These are phyloP conservation scores for Pinus tabuliformis DNA, from an alignment of 75 land plant genomes.

Conservation along the genomic window DNA sequence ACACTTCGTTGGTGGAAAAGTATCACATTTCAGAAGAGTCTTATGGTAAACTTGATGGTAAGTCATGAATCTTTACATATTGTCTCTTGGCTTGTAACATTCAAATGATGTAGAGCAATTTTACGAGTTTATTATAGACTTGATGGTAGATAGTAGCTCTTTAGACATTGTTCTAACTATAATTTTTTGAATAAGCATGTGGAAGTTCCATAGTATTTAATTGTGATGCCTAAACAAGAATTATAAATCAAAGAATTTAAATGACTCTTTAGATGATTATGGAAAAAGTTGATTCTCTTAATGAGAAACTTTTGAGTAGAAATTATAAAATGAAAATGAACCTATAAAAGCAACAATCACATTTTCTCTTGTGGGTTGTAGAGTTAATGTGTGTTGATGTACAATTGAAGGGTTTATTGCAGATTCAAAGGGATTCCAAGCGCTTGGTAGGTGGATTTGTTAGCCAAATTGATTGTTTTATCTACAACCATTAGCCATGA, in stretches of 20 bases:
- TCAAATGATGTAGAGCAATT: neutral
- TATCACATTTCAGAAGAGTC: slow-evolving; percentile 88
- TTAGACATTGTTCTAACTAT: neutral
- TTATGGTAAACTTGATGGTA: slow-evolving; percentile 78
- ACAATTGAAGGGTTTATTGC: too few species aligned
- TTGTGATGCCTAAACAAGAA: neutral
- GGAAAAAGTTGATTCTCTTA: too few species aligned
- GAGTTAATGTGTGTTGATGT: too few species aligned
- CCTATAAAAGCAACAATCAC: too few species aligned
- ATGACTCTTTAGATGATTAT: too few species aligned
- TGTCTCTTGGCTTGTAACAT: neutral
- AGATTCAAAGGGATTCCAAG: too few species aligned
- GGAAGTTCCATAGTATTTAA: neutral
- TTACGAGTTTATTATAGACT: neutral
- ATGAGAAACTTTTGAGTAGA: too few species aligned
- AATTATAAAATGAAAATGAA: too few species aligned
- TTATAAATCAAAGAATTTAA: neutral
- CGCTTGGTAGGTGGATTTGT: too few species aligned
- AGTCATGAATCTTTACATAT: neutral
- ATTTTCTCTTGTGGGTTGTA: too few species aligned
- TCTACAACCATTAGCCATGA: too few species aligned
- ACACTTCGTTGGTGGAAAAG: slow-evolving; percentile 95
- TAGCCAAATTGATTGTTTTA: too few species aligned
- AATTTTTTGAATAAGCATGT: neutral
- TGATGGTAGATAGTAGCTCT: neutral